Conservation (phyloP, 805 yeast species). For the Jamesozyma jinghongensis region DNA sequence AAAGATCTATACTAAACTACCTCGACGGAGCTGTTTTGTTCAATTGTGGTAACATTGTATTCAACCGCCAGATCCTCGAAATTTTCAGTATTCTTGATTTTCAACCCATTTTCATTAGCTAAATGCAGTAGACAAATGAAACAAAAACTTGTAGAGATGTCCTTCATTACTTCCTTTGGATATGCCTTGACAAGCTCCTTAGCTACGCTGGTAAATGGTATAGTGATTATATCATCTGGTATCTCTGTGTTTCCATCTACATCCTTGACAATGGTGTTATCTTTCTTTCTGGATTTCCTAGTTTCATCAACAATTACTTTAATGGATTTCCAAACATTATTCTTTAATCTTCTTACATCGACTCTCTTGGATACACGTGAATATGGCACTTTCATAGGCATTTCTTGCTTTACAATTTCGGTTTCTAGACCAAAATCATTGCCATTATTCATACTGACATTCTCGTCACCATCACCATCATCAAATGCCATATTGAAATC, state of each 20-base stretch:
- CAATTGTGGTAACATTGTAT: conserved; percentile 3
- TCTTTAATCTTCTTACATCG: conserved; percentile 63
- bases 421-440: conserved; percentile 1
- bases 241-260: conserved; percentile 16
- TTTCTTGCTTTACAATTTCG: background rate
- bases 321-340: conserved; percentile 61
- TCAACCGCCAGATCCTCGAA: conserved; percentile 22
- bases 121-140: conserved; percentile 76
- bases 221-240: background rate
- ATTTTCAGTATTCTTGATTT: conserved; percentile 40
- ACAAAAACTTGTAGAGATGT: conserved; percentile 75
- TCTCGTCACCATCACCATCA: conserved; percentile 24
- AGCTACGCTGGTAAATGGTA: conserved; percentile 40
- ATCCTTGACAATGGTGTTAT: conserved; percentile 16
- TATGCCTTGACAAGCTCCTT: conserved; percentile 44
- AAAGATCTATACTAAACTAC: too few species aligned
- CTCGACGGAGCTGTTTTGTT: too few species aligned
- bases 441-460: conserved; percentile 1
- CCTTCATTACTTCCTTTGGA: conserved; percentile 46
- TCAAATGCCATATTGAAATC: conserved; percentile 32
- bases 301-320: conserved; percentile 13
- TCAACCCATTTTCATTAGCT: conserved; percentile 76
- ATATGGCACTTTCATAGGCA: conserved; percentile 37
- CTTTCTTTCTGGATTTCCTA: conserved; percentile 3
- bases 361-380: conserved; percentile 72